These are phyloP conservation scores for Calonectria pteridis DNA, from an alignment of 2,329 filamentous ascomycete species.

Conservation along the genomic window DNA sequence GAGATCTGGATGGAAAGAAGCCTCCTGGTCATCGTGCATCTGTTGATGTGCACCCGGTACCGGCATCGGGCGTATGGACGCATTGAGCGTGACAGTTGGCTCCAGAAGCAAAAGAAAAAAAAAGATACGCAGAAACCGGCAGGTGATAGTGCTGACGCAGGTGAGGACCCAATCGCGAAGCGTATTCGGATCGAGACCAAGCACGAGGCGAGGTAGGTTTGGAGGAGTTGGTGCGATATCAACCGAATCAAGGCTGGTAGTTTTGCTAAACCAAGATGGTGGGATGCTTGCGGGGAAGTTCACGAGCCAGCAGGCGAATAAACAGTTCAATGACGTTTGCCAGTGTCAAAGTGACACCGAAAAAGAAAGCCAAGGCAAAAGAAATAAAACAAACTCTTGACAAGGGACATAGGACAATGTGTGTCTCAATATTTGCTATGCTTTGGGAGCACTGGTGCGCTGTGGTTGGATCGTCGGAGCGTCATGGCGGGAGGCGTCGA, in stretches of 20 bases:
- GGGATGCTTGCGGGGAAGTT: slow-evolving; percentile 7
- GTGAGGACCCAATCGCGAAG: slow-evolving; percentile 9
- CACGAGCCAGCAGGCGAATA: not conserved
- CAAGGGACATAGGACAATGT: not conserved
- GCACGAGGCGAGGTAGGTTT: not conserved
- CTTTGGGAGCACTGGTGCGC: not conserved
- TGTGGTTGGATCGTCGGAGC: slow-evolving; percentile 16
- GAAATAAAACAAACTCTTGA: not conserved
- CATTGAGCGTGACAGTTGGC: slow-evolving; percentile 22
- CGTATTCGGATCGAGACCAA: slow-evolving; percentile 13
- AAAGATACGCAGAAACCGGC: not conserved
- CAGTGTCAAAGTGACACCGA: slow-evolving; percentile 9
- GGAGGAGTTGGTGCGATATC: slow-evolving; percentile 5
- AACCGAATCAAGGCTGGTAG: not conserved
- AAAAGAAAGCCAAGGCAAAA: not conserved
- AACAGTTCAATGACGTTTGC: slow-evolving; percentile 9
- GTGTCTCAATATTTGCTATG: slow-evolving; percentile 5
- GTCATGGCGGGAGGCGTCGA: slow-evolving; percentile 19
- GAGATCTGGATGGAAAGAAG: slow-evolving; percentile 14
- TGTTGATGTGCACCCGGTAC: not conserved
- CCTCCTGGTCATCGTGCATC: not conserved
- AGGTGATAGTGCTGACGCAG: slow-evolving; percentile 5
- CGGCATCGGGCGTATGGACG: slow-evolving; percentile 21
- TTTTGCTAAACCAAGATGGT: not conserved
- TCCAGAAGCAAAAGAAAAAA: slow-evolving; percentile 10